phyloP scores from a whole-genome alignment of 148 eudicot species.

The Cornus florida region DNA sequence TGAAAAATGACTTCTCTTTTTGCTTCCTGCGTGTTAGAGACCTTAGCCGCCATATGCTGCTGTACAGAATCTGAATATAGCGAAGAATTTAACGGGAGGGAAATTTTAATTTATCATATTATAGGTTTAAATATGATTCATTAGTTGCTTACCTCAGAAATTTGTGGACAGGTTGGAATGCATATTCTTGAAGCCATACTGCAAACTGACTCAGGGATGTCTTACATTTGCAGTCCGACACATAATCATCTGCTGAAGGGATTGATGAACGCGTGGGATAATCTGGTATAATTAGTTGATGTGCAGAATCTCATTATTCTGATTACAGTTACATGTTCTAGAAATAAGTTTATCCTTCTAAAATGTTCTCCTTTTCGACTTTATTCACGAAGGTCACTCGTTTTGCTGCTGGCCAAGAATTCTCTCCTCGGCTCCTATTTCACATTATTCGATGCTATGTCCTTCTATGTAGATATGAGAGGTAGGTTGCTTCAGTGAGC shows the following conservation, averaged over 20 bases:
- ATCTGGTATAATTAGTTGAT: background rate
- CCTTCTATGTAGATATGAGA: constrained; percentile 3
- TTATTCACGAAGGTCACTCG: constrained; percentile 2
- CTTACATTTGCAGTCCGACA: constrained; percentile 6
- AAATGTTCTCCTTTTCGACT: background rate
- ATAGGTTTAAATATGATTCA: background rate
- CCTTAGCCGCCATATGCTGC: background rate
- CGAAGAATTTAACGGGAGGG: background rate
- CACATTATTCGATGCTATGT: constrained; percentile 13
- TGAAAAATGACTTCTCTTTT: background rate
- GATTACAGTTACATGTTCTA: background rate
- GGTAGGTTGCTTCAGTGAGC: background rate
- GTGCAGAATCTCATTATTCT: background rate
- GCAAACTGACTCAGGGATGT: constrained; percentile 10
- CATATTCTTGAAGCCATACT: constrained; percentile 19
- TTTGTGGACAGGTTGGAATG: constrained; percentile 6
- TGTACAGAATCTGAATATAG: background rate
- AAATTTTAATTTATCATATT: background rate
- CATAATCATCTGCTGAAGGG: background rate
- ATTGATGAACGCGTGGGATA: constrained; percentile 3
- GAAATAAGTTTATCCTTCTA: background rate
- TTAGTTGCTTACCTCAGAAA: background rate
- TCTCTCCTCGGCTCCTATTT: constrained; percentile 10
- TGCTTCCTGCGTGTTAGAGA: background rate
- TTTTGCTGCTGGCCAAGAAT: constrained; percentile 9